Evolutionary conservation across 768 basidiomycete genomes (phyloP), one percentile per base, ranked within the genome.

Genomic region (Sutorius australiensis): DNA sequence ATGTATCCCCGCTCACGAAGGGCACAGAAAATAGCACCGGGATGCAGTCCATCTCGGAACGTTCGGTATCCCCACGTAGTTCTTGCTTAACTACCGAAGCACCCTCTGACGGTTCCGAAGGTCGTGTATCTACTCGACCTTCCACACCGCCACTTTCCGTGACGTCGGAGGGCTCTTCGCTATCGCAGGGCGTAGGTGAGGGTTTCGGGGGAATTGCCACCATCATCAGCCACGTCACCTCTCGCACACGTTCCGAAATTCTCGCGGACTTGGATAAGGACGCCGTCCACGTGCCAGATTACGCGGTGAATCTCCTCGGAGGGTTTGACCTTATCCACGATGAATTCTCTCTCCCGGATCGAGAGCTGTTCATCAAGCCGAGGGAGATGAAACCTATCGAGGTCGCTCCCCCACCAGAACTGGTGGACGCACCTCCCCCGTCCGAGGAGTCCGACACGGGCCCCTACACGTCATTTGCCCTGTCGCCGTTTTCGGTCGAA

Each of bases 291-390:
- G 68, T 79, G 46, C 77, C 78, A 9, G 73, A 72, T 46, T 79
- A 80, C 51, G 77, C 76, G 6, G 61, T 71, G 48, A 68, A 75
- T 56, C 73, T 80, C 39, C 66, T 79, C 48, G 71, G 74, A 27
- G 72, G 66, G 13, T 69, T 80, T 19, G 77, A 77, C 50, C 60
- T 69, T 52, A 68, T 71, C 46, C 64, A 68, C 46, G 61, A 73
- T 43, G 59, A 72, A 30, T 55, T 71, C 32, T 44, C 63, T 28
- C 71, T 72, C 50, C 66, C 65, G n/a, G 54, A 68, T 52, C 65
- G 67, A 60, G 62, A 66, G 45, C 12, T 67, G 19, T 68, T 68
- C 44, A 52, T 55, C 48, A 68, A 58, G 42, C 64, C 61, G 21
- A 69, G 54, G 57, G 67, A 67, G 56, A 66, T 69, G 60, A 58